Evolutionary conservation across 2,329 filamentous ascomycete species (phyloP).

Genomic region (Didymella glomerata): DNA sequence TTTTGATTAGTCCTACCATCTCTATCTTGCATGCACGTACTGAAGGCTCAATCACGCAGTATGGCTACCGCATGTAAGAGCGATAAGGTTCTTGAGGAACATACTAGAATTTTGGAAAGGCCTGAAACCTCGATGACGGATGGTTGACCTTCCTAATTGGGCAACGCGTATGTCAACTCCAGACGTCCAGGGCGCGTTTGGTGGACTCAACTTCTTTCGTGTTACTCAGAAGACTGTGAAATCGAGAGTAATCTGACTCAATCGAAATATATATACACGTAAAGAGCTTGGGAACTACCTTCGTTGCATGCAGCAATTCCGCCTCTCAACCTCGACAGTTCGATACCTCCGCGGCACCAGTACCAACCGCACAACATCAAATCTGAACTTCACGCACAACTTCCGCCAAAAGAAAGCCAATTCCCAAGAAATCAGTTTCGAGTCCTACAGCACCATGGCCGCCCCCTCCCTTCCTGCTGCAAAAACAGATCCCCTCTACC

Average conservation of each 20-base stretch:
- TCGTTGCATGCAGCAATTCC: not conserved
- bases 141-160: conserved; percentile 22
- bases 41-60: no score
- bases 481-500: conserved; percentile 49
- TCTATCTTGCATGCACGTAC: no score
- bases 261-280: not conserved
- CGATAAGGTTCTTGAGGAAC: not conserved
- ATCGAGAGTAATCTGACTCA: not conserved
- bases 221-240: not conserved
- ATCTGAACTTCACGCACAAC: not conserved
- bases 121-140: not conserved
- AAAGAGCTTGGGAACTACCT: not conserved
- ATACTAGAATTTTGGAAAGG: not conserved
- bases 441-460: conserved; percentile 2
- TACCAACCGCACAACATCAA: not conserved
- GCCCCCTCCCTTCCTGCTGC: conserved; percentile 3
- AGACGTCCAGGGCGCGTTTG: conserved; percentile 16
- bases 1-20: no score
- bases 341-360: conserved; percentile 2
- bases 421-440: not conserved
- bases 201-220: not conserved
- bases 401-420: not conserved
- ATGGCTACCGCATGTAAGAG: not conserved
- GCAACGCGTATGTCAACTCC: conserved; percentile 22
- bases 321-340: not conserved